Evolutionary conservation across 2,329 filamentous ascomycete genomes (phyloP), one percentile per base, ranked within the genome.

Genomic region (Bipolaris sorokiniana): DNA sequence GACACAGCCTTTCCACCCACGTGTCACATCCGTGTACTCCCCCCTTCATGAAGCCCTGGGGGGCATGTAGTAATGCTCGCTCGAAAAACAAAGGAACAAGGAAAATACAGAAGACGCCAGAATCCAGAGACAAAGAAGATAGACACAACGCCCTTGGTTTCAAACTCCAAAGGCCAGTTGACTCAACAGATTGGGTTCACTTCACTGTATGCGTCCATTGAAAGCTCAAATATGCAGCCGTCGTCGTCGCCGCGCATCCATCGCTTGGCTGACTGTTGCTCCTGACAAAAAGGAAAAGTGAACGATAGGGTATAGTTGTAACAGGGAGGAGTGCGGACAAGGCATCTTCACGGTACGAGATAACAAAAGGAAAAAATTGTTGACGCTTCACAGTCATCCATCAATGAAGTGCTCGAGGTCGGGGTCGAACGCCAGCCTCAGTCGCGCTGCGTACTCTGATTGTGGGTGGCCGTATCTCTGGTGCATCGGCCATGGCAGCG

Each of bases 401-500:
- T 38, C 16, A 48, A 22, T 11, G 46, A 26, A n/a, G 22, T 13
- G 33, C 1, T 15, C 61, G 54, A 9, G 64, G 56, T 31, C 61
- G 56, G 23, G 66, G 67, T 13, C 55, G 46, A 11, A 54, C 45
- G 16, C 55, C 55, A 16, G 66, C 68, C 46, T 69, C 65, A 15
- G 67, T 70, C 11, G 66, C 65, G 44, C 67, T 70, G 36, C 67
- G 59, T 18, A 70, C 67, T 53, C 67, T 55, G 18, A 70, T 70
- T 4, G 58, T 61, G 4, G 67, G 67, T 22, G 64, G 59, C 20
- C 51, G 66, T 18, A 68, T 61, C 23, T 65, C 61, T 9, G 71
- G 67, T 40, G 66, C 58, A 92, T 96, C 72, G 88, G 97, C 74
- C 82, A 92, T 82, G 1, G 90, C 91, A 58, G 91, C 90, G 73